These are phyloP conservation scores for Apophysomyces variabilis DNA, from an alignment of 371 early-diverging fungal genomes.

Conservation along the genomic window DNA sequence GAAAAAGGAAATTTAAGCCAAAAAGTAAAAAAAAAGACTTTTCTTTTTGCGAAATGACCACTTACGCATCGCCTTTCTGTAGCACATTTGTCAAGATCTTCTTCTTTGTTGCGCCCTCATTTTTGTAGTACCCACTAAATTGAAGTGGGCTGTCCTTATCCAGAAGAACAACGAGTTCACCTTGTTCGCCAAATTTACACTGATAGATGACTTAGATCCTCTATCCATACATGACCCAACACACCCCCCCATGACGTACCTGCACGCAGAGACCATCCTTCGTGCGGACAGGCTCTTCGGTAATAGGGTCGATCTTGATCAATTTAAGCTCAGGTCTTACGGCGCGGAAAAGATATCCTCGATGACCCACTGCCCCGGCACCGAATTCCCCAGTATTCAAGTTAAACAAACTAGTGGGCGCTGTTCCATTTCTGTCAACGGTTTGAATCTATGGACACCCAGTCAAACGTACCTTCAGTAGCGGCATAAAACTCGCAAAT, in stretches of 20 bases:
- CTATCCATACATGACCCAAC: slow-evolving; percentile 12
- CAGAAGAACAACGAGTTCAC: slow-evolving; percentile 50
- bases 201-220: not conserved
- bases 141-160: slow-evolving; percentile 23
- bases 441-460: not conserved
- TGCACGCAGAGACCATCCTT: slow-evolving; percentile 38
- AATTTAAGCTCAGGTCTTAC: slow-evolving; percentile 32
- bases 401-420: slow-evolving; percentile 48
- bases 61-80: slow-evolving; percentile 35
- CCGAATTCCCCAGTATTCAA: slow-evolving; percentile 52
- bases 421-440: not conserved
- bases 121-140: slow-evolving; percentile 49
- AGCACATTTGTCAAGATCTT: slow-evolving; percentile 46
- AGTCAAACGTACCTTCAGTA: slow-evolving; percentile 25
- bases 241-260: slow-evolving; percentile 15
- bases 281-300: slow-evolving; percentile 42
- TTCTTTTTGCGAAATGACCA: not conserved
- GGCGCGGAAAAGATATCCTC: slow-evolving; percentile 35
- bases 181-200: slow-evolving; percentile 48
- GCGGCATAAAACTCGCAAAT: slow-evolving; percentile 64
- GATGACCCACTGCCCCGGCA: slow-evolving; percentile 58
- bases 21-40: not conserved
- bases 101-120: slow-evolving; percentile 50
- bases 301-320: slow-evolving; percentile 44
- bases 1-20: slow-evolving; percentile 27